A percentile compares a stretch with the other conserved stretches of the same genome.
These are phyloP conservation scores for Candolleomyces efflorescens DNA, from an alignment of 768 basidiomycete species.

Conservation along the genomic window DNA sequence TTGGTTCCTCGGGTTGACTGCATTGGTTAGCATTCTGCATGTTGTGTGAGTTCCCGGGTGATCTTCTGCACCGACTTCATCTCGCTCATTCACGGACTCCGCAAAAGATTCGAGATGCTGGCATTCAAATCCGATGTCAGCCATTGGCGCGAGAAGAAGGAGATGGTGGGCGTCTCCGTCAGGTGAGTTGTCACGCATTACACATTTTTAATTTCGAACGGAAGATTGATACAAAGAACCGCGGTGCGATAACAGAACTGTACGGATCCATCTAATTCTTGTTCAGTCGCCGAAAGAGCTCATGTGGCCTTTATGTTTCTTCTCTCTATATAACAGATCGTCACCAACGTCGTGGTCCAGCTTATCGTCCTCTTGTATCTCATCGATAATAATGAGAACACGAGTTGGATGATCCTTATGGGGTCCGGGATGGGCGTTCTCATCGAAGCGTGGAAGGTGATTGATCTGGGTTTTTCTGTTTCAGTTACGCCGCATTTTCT, in stretches of 20 bases:
- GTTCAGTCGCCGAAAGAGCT: slow-evolving; percentile 2
- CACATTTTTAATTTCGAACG: not conserved
- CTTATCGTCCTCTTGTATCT: slow-evolving; percentile 87
- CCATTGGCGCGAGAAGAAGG: slow-evolving; percentile 93
- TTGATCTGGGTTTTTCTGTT: slow-evolving; percentile 14
- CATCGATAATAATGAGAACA: slow-evolving; percentile 92
- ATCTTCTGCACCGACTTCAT: not conserved
- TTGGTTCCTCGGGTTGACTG: slow-evolving; percentile 83
- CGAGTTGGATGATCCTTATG: slow-evolving; percentile 96
- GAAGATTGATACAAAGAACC: not conserved
- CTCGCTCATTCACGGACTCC: not conserved
- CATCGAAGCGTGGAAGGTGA: slow-evolving; percentile 93
- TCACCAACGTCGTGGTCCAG: slow-evolving; percentile 95
- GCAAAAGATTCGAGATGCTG: slow-evolving; percentile 81
- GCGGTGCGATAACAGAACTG: slow-evolving; percentile 41
- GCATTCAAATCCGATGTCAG: slow-evolving; percentile 95
- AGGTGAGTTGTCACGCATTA: slow-evolving; percentile 46
- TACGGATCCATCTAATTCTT: slow-evolving; percentile 26
- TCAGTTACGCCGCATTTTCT: slow-evolving; percentile 13
- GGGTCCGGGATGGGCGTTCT: slow-evolving; percentile 78
- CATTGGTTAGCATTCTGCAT: slow-evolving; percentile 82
- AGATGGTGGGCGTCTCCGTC: slow-evolving; percentile 93
- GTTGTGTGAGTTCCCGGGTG: slow-evolving; percentile 55
- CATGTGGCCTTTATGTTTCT: slow-evolving; percentile 3
- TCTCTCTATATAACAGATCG: slow-evolving; percentile 36